Conservation (phyloP, 257 asterid species). For the Haberlea rhodopensis region DNA sequence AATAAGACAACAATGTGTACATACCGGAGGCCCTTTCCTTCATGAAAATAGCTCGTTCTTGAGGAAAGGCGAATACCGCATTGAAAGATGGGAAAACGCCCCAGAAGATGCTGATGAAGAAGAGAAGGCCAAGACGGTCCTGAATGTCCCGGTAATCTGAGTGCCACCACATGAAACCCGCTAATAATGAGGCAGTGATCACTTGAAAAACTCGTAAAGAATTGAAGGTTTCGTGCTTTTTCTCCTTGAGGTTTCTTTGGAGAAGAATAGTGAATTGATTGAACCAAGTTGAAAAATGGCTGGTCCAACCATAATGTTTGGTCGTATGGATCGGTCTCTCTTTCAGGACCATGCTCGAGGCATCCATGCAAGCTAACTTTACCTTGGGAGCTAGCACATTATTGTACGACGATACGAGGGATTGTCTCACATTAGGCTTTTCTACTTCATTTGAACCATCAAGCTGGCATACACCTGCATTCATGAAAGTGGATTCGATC, state of each 20-base stretch:
- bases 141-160: conserved; percentile 37
- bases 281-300: conserved; percentile 33
- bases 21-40: conserved; percentile 53
- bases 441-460: conserved; percentile 38
- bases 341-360: not conserved
- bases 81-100: conserved; percentile 45
- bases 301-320: conserved; percentile 19
- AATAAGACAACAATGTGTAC: conserved; percentile 50
- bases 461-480: conserved; percentile 45
- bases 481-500: too few species aligned
- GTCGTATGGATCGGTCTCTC: conserved; percentile 15
- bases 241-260: conserved; percentile 41
- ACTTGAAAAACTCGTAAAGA: conserved; percentile 44
- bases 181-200: conserved; percentile 37
- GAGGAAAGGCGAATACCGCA: conserved; percentile 45
- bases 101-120: conserved; percentile 51
- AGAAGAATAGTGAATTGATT: conserved; percentile 46
- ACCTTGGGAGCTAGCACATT: conserved; percentile 40
- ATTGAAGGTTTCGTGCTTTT: conserved; percentile 43
- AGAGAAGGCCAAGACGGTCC: conserved; percentile 54
- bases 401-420: conserved; percentile 38
- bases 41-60: conserved; percentile 40
- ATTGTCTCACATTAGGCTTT: conserved; percentile 36
- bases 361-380: conserved; percentile 38
- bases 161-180: conserved; percentile 57